A percentile compares a stretch with the other conserved stretches of the same genome.
phyloP scores from a whole-genome alignment of 2,329 filamentous ascomycete genomes.

The Purpureocillium lavendulum region DNA sequence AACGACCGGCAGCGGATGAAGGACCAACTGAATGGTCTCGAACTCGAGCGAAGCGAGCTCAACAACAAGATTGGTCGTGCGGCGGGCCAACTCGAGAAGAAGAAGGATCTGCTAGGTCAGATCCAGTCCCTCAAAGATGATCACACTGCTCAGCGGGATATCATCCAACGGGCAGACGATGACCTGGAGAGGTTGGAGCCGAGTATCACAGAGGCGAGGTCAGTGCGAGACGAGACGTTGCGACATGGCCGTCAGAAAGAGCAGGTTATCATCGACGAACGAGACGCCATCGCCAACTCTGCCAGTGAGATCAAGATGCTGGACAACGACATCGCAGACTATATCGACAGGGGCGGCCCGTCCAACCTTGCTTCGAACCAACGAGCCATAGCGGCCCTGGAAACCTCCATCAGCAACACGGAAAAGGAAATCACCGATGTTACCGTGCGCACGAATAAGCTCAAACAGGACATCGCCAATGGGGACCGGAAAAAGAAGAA shows the following conservation, averaged over 20 bases:
- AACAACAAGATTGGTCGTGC: conserved; percentile 64
- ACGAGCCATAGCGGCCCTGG: conserved; percentile 58
- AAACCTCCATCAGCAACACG: conserved; percentile 54
- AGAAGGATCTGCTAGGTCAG: conserved; percentile 59
- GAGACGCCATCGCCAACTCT: conserved; percentile 63
- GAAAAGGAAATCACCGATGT: conserved; percentile 62
- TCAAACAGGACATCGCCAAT: conserved; percentile 69
- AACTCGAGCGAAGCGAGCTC: conserved; percentile 70
- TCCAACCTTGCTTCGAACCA: conserved; percentile 62
- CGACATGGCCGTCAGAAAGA: conserved; percentile 65
- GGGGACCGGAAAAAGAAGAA: conserved; percentile 77
- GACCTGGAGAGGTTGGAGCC: conserved; percentile 70
- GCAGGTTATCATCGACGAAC: conserved; percentile 60
- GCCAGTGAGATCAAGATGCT: conserved; percentile 69
- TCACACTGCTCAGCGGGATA: conserved; percentile 59
- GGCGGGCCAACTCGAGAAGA: conserved; percentile 72
- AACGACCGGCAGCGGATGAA: conserved; percentile 64
- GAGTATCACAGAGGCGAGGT: conserved; percentile 65
- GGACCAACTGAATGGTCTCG: conserved; percentile 58
- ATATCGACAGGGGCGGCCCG: conserved; percentile 67
- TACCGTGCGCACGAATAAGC: conserved; percentile 63
- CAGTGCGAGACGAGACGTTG: conserved; percentile 68
- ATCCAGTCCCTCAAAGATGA: conserved; percentile 66
- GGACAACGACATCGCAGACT: conserved; percentile 70
- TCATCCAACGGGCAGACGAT: conserved; percentile 60